Percentiles rank a stretch among this genome's conserved stretches.
Conservation (phyloP, 495 filamentous ascomycete genomes). For the Xylaria nigripes region DNA sequence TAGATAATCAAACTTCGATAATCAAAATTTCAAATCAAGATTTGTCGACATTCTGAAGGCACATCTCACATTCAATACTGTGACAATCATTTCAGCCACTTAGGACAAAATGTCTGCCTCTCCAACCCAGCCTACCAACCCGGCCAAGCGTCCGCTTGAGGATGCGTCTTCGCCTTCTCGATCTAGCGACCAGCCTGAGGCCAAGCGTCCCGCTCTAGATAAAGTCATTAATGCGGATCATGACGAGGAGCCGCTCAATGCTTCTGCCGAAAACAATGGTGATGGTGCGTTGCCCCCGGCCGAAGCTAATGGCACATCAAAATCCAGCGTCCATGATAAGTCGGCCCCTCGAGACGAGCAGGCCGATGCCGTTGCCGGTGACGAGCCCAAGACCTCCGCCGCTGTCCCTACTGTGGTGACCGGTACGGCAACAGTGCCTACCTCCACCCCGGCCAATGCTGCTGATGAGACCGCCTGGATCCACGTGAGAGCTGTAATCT, state of each 20-base stretch:
- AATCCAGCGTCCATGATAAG: conserved; percentile 39
- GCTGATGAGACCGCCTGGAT: conserved; percentile 94
- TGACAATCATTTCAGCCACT: conserved; percentile 25
- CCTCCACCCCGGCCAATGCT: conserved; percentile 20
- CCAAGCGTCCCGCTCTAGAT: conserved; percentile 92
- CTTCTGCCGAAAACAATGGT: conserved; percentile 33
- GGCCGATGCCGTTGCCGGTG: conserved; percentile 61
- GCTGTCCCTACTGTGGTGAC: conserved; percentile 29
- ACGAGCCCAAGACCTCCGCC: conserved; percentile 43
- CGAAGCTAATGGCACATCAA: conserved; percentile 39
- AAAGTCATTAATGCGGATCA: conserved; percentile 62
- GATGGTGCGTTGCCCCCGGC: conserved; percentile 22
- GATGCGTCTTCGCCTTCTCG: conserved; percentile 92
- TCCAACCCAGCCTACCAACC: conserved; percentile 44
- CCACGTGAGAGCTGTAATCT: conserved; percentile 91
- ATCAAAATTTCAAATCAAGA: conserved; percentile 44
- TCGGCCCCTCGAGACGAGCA: conserved; percentile 54
- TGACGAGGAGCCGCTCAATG: conserved; percentile 31
- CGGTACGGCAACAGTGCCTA: conserved; percentile 15
- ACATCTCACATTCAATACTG: conserved; percentile 20
- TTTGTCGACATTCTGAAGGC: conserved; percentile 29
- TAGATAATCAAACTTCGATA: conserved; percentile 57
- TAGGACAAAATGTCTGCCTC: conserved; percentile 47
- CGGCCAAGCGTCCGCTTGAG: conserved; percentile 88
- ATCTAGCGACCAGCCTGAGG: conserved; percentile 85